phyloP scores from a whole-genome alignment of 768 basidiomycete species.

The Hypholoma fasciculare region DNA sequence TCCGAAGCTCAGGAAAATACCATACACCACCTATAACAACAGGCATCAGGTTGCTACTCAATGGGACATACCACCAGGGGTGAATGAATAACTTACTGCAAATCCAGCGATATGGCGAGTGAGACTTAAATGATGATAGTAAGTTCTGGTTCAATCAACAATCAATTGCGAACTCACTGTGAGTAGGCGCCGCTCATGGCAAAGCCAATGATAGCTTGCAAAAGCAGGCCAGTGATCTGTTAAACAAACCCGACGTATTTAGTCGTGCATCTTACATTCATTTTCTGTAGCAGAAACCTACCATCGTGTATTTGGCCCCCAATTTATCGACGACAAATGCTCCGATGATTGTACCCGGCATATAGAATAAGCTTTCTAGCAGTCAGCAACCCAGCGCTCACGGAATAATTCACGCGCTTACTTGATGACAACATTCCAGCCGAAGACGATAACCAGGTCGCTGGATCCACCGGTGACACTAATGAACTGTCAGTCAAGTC shows the following conservation, averaged over 20 bases:
- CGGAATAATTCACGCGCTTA: slow-evolving; percentile 28
- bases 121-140: slow-evolving; percentile 35
- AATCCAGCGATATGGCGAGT: slow-evolving; percentile 70
- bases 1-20: slow-evolving; percentile 87
- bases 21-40: slow-evolving; percentile 68
- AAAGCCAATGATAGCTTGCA: slow-evolving; percentile 79
- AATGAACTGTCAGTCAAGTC: background rate
- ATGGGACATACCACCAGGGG: background rate
- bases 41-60: background rate
- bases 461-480: slow-evolving; percentile 59
- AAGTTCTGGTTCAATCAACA: background rate
- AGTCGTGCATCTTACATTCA: too few species aligned
- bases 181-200: slow-evolving; percentile 85
- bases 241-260: too few species aligned
- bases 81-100: slow-evolving; percentile 45
- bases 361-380: slow-evolving; percentile 34
- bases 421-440: slow-evolving; percentile 89
- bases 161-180: slow-evolving; percentile 30
- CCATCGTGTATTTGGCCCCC: slow-evolving; percentile 78
- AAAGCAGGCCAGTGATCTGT: slow-evolving; percentile 66
- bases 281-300: slow-evolving; percentile 18
- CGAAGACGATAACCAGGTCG: slow-evolving; percentile 65
- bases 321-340: slow-evolving; percentile 77
- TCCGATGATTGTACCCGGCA: slow-evolving; percentile 60
- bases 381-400: background rate